Evolutionary conservation across 805 yeast species (phyloP).

Genomic region (Barnettozyma sucrosica): DNA sequence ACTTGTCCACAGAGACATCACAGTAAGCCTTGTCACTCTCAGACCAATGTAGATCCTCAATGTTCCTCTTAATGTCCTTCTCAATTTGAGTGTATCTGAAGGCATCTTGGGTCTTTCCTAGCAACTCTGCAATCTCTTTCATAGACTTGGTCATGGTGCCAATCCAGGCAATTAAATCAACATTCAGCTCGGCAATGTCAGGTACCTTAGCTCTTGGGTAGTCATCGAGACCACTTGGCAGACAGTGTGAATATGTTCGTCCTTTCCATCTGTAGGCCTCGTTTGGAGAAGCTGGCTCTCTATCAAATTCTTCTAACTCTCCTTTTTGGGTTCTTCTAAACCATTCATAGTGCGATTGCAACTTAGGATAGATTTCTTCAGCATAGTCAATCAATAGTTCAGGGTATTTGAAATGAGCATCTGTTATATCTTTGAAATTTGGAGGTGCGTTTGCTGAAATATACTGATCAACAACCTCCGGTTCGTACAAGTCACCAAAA

Average conservation of each 20-base stretch:
- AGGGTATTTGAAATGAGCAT: conserved; percentile 50
- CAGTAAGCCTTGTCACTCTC: conserved; percentile 63
- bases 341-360: conserved; percentile 78
- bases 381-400: conserved; percentile 56
- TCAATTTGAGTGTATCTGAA: conserved; percentile 48
- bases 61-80: conserved; percentile 50
- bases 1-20: conserved; percentile 73
- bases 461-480: conserved; percentile 23
- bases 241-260: conserved; percentile 74
- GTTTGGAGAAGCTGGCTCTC: conserved; percentile 41
- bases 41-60: conserved; percentile 80
- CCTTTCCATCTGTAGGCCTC: conserved; percentile 95
- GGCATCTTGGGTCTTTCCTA: conserved; percentile 56
- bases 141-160: conserved; percentile 87
- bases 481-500: conserved; percentile 23
- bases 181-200: conserved; percentile 84
- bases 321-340: conserved; percentile 80
- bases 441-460: conserved; percentile 12
- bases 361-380: conserved; percentile 62
- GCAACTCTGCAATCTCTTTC: conserved; percentile 59
- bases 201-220: conserved; percentile 83
- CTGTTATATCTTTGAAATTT: conserved; percentile 35
- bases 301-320: conserved; percentile 61
- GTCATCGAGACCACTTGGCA: conserved; percentile 93
- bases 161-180: conserved; percentile 88